A percentile compares a stretch with the other conserved stretches of the same genome.
phyloP scores from a whole-genome alignment of 805 yeast species.

The Soucietia sequanensis region DNA sequence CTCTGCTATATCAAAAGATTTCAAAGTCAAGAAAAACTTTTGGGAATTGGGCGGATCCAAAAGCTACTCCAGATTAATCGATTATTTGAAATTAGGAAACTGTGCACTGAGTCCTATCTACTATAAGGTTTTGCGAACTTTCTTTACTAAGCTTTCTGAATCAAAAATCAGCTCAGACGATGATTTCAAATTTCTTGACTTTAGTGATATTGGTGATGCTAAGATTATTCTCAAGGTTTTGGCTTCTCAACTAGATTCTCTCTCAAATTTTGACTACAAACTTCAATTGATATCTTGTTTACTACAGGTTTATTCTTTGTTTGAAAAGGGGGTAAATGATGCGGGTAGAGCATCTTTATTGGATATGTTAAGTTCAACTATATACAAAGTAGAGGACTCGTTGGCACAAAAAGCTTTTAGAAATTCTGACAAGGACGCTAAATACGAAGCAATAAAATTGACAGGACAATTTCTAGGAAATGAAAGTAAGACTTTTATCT shows the following conservation, averaged over 20 bases:
- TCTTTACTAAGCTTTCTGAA: conserved; percentile 17
- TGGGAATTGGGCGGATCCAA: conserved; percentile 52
- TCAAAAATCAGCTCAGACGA: conserved; percentile 5
- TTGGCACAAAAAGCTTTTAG: conserved; percentile 4
- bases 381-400: conserved; percentile 8
- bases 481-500: background rate
- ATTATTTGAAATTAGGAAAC: conserved; percentile 52
- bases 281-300: conserved; percentile 19
- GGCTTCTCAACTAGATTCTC: conserved; percentile 12
- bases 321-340: background rate
- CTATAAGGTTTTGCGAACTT: conserved; percentile 29
- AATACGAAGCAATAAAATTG: background rate
- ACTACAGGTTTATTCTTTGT: conserved; percentile 8
- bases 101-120: conserved; percentile 52
- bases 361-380: background rate
- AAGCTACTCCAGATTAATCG: conserved; percentile 40
- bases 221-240: conserved; percentile 16
- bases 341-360: background rate
- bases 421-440: background rate
- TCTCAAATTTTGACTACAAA: conserved; percentile 15
- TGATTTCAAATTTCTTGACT: conserved; percentile 18
- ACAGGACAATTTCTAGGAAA: conserved; percentile 4
- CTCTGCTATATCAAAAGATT: conserved; percentile 12
- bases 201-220: conserved; percentile 17
- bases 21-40: conserved; percentile 45